These are phyloP conservation scores for Trametes elegans DNA, from an alignment of 768 basidiomycete genomes.

Conservation along the genomic window DNA sequence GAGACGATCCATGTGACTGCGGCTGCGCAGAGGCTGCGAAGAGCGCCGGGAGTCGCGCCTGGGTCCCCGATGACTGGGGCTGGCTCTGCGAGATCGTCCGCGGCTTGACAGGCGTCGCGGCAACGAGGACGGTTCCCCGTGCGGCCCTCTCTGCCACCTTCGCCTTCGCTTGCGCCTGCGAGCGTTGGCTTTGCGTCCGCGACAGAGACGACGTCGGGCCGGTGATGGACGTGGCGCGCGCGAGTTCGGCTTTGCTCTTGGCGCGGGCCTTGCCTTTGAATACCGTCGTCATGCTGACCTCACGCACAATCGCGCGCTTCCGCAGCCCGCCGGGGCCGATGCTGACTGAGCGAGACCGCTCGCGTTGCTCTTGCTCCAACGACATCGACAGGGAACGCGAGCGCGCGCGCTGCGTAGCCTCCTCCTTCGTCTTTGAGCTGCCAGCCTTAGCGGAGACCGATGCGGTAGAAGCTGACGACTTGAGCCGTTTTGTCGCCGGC, in stretches of 20 bases:
- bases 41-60: conserved; percentile 10
- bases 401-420: conserved; percentile 20
- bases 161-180: not conserved
- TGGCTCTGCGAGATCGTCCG: conserved; percentile 6
- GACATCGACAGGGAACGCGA: conserved; percentile 56
- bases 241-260: conserved; percentile 8
- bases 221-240: conserved; percentile 1
- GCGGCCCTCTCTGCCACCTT: not conserved
- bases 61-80: conserved; percentile 1
- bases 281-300: conserved; percentile 74
- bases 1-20: not conserved
- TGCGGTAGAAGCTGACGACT: conserved; percentile 4
- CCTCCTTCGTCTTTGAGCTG: not conserved
- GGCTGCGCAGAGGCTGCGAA: conserved; percentile 1
- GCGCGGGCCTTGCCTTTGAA: conserved; percentile 46
- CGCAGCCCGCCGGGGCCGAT: conserved; percentile 36
- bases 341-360: conserved; percentile 33
- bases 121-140: conserved; percentile 48
- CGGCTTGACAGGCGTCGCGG: conserved; percentile 52
- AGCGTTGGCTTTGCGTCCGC: conserved; percentile 5
- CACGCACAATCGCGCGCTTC: conserved; percentile 59
- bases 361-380: conserved; percentile 57
- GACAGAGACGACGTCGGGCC: conserved; percentile 4
- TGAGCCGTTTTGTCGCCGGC: conserved; percentile 11
- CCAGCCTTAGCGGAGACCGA: conserved; percentile 1